A percentile compares a stretch with the other conserved stretches of the same genome.
These are phyloP conservation scores for Protomyces macrosporus DNA, from an alignment of 1,139 yeast genomes.

Conservation along the genomic window DNA sequence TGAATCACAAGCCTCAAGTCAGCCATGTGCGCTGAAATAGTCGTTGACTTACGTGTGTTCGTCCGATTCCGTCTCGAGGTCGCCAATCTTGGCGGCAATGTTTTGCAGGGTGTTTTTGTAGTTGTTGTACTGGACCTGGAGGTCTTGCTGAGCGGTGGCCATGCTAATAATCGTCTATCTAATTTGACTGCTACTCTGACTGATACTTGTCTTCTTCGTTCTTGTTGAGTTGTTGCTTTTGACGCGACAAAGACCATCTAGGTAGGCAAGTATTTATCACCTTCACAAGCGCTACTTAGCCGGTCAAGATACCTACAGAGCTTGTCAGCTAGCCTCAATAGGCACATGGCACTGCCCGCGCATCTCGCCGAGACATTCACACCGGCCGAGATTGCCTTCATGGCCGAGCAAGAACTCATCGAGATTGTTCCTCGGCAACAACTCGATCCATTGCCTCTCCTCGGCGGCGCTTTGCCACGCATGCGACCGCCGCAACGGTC, in stretches of 20 bases:
- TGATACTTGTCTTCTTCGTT: too few relatives aligned
- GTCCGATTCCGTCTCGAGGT: slow-evolving; percentile 44
- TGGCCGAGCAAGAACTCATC: slow-evolving; percentile 74
- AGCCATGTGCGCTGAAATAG: slow-evolving; percentile 16
- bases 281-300: neutral
- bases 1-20: slow-evolving; percentile 46
- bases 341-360: slow-evolving; percentile 59
- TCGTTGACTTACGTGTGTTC: slow-evolving; percentile 40
- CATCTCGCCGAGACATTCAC: slow-evolving; percentile 54
- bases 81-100: slow-evolving; percentile 41
- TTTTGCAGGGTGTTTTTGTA: slow-evolving; percentile 41
- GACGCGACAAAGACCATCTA: too few relatives aligned
- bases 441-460: slow-evolving; percentile 57
- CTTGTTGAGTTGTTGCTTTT: too few relatives aligned
- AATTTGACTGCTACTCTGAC: too few relatives aligned
- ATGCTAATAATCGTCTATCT: neutral
- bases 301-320: neutral
- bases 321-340: neutral
- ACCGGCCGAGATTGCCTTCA: slow-evolving; percentile 73
- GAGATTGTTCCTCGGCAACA: slow-evolving; percentile 71
- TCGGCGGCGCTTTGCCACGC: slow-evolving; percentile 49
- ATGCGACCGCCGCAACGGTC: slow-evolving; percentile 65
- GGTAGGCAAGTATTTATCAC: too few relatives aligned
- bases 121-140: slow-evolving; percentile 44
- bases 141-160: slow-evolving; percentile 33